A percentile compares a stretch with the other conserved stretches of the same genome.
phyloP scores from a whole-genome alignment of 2,329 filamentous ascomycete species.

The Pseudopyrenochaeta lycopersici region DNA sequence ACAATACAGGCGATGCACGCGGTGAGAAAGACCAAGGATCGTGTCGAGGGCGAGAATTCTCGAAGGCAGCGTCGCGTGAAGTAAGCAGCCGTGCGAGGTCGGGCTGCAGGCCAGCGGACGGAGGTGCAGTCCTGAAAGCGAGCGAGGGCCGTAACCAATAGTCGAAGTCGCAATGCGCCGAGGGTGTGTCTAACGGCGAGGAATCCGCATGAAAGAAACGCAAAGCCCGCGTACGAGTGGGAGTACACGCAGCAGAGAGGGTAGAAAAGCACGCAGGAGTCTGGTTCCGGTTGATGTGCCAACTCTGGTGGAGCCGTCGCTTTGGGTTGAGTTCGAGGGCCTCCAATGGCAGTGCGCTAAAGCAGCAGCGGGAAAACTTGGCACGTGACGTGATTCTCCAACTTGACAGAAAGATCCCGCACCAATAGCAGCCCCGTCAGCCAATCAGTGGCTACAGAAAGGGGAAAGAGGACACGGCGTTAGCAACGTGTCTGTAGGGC shows the following conservation, averaged over 20 bases:
- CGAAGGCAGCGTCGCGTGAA: conserved; percentile 11
- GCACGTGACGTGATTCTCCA: conserved; percentile 27
- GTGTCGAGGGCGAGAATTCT: conserved; percentile 12
- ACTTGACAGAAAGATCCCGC: conserved; percentile 15
- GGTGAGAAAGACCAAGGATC: conserved; percentile 1
- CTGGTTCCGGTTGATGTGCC: conserved; percentile 24
- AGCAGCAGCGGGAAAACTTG: conserved; percentile 13
- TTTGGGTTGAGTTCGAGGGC: conserved; percentile 10
- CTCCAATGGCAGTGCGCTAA: conserved; percentile 21
- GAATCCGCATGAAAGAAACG: conserved; percentile 12
- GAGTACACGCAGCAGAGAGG: conserved; percentile 16
- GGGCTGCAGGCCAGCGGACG: conserved; percentile 22
- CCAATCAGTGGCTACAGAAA: conserved; percentile 12
- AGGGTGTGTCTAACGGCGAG: conserved; percentile 8
- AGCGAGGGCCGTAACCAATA: conserved; percentile 14
- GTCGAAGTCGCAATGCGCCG: conserved; percentile 20
- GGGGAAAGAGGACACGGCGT: background rate
- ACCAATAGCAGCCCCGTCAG: conserved; percentile 19
- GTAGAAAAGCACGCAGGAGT: conserved; percentile 13
- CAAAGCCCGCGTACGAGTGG: conserved; percentile 7
- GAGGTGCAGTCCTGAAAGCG: conserved; percentile 19
- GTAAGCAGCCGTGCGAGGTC: conserved; percentile 26
- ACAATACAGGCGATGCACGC: conserved; percentile 1
- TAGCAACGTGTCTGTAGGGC: conserved; percentile 1
- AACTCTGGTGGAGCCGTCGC: conserved; percentile 27